Evolutionary conservation across 2,329 filamentous ascomycete species (phyloP).

Genomic region (Aspergillus quadricinctus): DNA sequence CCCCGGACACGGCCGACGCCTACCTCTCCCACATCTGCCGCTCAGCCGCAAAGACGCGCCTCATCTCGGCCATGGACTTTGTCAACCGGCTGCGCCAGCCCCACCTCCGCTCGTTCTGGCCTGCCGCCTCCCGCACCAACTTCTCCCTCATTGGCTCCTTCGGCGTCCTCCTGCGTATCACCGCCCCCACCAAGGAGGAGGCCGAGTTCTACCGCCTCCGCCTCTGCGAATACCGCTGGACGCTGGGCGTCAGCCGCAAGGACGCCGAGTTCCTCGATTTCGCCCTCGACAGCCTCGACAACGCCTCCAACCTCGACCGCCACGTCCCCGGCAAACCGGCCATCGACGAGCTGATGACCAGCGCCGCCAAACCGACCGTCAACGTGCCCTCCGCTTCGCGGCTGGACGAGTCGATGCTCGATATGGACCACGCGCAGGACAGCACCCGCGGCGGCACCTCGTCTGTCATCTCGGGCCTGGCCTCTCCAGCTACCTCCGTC

Average conservation of each 20-base stretch:
- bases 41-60: conserved; percentile 84
- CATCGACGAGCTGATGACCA: conserved; percentile 45
- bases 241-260: conserved; percentile 77
- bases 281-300: conserved; percentile 74
- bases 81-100: conserved; percentile 84
- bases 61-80: conserved; percentile 96
- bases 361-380: conserved; percentile 21
- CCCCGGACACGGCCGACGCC: conserved; percentile 56
- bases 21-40: conserved; percentile 91
- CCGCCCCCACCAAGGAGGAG: conserved; percentile 80
- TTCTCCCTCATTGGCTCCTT: conserved; percentile 95
- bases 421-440: conserved; percentile 16
- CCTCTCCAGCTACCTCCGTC: conserved; percentile 34
- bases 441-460: conserved; percentile 22
- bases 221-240: conserved; percentile 90
- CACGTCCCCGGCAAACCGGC: conserved; percentile 67
- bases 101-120: conserved; percentile 87
- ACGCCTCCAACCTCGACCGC: conserved; percentile 64
- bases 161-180: conserved; percentile 83
- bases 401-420: conserved; percentile 25
- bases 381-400: conserved; percentile 12
- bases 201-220: conserved; percentile 86
- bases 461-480: conserved; percentile 35
- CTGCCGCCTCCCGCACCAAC: conserved; percentile 53
- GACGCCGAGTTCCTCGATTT: conserved; percentile 56